phyloP scores from a whole-genome alignment of 176 grass and related monocot genomes.

The Microstegium vimineum region DNA sequence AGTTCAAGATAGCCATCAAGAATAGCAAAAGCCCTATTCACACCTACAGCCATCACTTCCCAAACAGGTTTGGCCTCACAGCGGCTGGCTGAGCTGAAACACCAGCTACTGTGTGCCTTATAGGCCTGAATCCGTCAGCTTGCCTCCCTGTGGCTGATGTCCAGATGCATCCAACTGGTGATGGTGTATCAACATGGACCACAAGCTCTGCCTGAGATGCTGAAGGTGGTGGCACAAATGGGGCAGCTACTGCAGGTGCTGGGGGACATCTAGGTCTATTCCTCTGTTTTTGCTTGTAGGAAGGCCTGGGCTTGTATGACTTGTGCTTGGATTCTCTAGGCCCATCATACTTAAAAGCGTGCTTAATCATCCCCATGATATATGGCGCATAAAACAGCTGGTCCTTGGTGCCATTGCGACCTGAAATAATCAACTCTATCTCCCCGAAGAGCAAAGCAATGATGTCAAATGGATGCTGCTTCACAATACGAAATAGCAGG shows the following conservation, averaged over 20 bases:
- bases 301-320: constrained; percentile 10
- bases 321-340: neutral
- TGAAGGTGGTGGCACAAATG: neutral
- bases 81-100: neutral
- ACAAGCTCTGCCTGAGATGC: neutral
- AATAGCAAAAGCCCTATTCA: neutral
- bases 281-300: constrained; percentile 32
- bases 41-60: neutral
- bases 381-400: constrained; percentile 18
- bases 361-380: constrained; percentile 24
- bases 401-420: neutral
- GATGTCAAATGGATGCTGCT: constrained; percentile 2
- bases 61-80: constrained; percentile 3
- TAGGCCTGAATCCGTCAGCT: neutral
- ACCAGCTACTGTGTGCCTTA: neutral
- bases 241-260: constrained; percentile 44
- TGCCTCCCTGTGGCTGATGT: neutral
- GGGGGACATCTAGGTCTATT: constrained; percentile 38
- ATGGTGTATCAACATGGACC: neutral
- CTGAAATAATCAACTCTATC: neutral
- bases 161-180: neutral
- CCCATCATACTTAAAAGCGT: neutral
- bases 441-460: constrained; percentile 18
- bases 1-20: neutral
- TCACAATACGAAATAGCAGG: constrained; percentile 7